Conservation (phyloP, 1,284 basidiomycete genomes). For the Ceratobasidium sp. region DNA sequence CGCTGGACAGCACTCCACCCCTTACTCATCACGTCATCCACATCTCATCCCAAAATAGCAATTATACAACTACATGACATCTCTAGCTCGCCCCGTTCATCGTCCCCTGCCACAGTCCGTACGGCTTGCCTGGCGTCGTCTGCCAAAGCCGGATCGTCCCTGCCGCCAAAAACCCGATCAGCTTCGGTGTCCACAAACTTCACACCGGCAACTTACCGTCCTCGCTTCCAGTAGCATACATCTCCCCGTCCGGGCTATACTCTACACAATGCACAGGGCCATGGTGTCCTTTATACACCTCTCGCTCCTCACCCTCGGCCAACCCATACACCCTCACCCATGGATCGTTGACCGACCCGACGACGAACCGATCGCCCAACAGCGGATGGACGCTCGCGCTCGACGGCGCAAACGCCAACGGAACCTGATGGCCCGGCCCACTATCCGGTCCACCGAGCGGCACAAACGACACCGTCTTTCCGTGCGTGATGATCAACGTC, state of each 20-base stretch:
- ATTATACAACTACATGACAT: neutral
- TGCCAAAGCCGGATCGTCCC: slow-evolving; percentile 97
- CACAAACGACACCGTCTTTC: slow-evolving; percentile 91
- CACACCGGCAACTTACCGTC: slow-evolving; percentile 54
- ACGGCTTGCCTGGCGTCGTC: slow-evolving; percentile 90
- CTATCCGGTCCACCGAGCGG: slow-evolving; percentile 52
- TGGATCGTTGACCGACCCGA: slow-evolving; percentile 89
- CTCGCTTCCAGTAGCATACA: slow-evolving; percentile 97
- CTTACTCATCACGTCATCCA: slow-evolving; percentile 38
- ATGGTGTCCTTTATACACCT: slow-evolving; percentile 96
- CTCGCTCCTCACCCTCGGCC: slow-evolving; percentile 83
- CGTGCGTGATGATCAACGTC: slow-evolving; percentile 88
- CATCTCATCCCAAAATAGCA: slow-evolving; percentile 33
- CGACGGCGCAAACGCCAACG: slow-evolving; percentile 83
- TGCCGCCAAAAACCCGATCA: slow-evolving; percentile 49
- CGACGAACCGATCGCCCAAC: slow-evolving; percentile 89
- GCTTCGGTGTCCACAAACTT: slow-evolving; percentile 39
- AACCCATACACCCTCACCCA: slow-evolving; percentile 97
- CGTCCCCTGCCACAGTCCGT: slow-evolving; percentile 90
- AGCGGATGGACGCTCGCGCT: slow-evolving; percentile 94
- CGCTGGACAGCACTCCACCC: neutral
- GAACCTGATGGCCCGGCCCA: slow-evolving; percentile 63
- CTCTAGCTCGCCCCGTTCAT: slow-evolving; percentile 57
- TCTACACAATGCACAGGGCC: slow-evolving; percentile 95
- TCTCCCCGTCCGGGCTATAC: slow-evolving; percentile 97